phyloP scores from a whole-genome alignment of 805 yeast genomes.

The Candida dendrica region DNA sequence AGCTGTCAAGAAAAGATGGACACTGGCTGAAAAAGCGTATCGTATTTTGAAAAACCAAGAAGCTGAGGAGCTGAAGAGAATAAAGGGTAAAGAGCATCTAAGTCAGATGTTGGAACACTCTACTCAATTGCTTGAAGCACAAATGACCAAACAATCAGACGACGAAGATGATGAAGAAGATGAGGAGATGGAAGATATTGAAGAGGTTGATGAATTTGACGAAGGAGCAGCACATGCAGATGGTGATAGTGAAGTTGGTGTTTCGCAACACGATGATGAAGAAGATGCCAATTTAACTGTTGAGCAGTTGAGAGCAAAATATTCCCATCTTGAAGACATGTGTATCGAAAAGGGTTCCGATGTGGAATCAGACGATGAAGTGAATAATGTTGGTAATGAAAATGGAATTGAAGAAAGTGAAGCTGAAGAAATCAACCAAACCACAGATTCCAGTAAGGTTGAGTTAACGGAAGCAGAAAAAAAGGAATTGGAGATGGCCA shows the following conservation, averaged over 20 bases:
- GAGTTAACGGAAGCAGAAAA: slow-evolving; percentile 15
- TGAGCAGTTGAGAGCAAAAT: slow-evolving; percentile 19
- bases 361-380: slow-evolving; percentile 20
- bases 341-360: slow-evolving; percentile 9
- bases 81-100: slow-evolving; percentile 79
- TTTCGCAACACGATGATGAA: slow-evolving; percentile 20
- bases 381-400: no score
- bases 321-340: slow-evolving; percentile 17
- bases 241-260: slow-evolving; percentile 26
- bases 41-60: slow-evolving; percentile 67
- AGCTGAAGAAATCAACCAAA: slow-evolving; percentile 20
- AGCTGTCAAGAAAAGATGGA: slow-evolving; percentile 88
- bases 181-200: slow-evolving; percentile 11
- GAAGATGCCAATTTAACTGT: slow-evolving; percentile 24
- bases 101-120: slow-evolving; percentile 87
- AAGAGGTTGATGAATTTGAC: slow-evolving; percentile 10
- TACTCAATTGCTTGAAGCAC: slow-evolving; percentile 83
- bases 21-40: slow-evolving; percentile 76
- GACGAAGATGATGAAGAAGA: slow-evolving; percentile 13
- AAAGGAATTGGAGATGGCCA: slow-evolving; percentile 21
- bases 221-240: slow-evolving; percentile 18
- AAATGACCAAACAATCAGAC: slow-evolving; percentile 39
- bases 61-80: slow-evolving; percentile 70
- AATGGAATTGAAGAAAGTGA: slow-evolving; percentile 19
- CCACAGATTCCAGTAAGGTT: slow-evolving; percentile 8